A percentile compares a stretch with the other conserved stretches of the same genome.
These are phyloP conservation scores for Paracamarosporium sp. DNA, from an alignment of 2,329 filamentous ascomycete genomes.

Conservation along the genomic window DNA sequence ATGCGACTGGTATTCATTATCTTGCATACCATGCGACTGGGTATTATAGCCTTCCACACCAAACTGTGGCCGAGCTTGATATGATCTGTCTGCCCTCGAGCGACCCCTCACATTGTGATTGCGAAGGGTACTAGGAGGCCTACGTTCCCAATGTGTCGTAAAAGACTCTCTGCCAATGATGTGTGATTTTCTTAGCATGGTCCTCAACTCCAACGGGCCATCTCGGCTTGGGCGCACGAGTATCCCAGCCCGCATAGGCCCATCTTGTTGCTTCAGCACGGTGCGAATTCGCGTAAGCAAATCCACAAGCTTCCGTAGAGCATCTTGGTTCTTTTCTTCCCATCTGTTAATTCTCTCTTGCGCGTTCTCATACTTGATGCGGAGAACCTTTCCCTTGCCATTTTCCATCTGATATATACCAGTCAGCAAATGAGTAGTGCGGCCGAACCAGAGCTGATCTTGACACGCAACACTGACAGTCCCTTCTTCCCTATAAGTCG, in stretches of 20 bases:
- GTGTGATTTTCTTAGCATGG: background rate
- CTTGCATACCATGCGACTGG: background rate
- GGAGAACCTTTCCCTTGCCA: constrained; percentile 15
- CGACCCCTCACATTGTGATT: background rate
- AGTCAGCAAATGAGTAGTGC: constrained; percentile 31
- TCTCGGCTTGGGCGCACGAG: background rate
- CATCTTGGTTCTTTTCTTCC: constrained; percentile 29
- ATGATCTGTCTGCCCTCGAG: background rate
- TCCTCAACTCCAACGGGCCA: constrained; percentile 3
- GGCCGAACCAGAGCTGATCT: constrained; percentile 42
- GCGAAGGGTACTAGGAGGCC: background rate
- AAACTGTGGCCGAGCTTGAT: background rate
- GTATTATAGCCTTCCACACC: background rate
- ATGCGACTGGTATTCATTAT: background rate
- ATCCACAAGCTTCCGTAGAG: constrained; percentile 28
- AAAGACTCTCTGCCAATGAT: constrained; percentile 5
- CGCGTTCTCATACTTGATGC: constrained; percentile 23
- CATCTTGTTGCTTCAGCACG: constrained; percentile 18
- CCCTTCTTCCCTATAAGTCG: constrained; percentile 11
- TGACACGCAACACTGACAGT: constrained; percentile 19
- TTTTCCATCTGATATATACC: constrained; percentile 21
- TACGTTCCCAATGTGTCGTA: constrained; percentile 4
- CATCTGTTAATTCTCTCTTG: constrained; percentile 23
- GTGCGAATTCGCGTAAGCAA: constrained; percentile 22
- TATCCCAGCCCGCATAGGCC: constrained; percentile 8